Evolutionary conservation across 2,329 filamentous ascomycete genomes (phyloP).

Genomic region (Fusarium tjaetaba): DNA sequence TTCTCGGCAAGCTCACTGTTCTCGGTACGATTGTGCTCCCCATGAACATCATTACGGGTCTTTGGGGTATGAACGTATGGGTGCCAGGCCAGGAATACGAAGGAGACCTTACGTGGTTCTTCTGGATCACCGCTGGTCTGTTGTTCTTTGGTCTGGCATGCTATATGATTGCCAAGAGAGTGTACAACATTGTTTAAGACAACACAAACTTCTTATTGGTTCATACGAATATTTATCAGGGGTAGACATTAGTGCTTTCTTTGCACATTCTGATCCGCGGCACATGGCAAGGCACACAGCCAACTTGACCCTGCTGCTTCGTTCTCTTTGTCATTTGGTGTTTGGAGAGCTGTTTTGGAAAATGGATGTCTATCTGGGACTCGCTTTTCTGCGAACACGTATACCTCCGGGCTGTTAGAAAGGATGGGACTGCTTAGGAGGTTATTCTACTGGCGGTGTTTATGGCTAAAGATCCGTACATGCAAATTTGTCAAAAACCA

Average conservation of each 20-base stretch:
- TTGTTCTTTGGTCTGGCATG: slow-evolving; percentile 82
- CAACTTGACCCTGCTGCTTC: slow-evolving; percentile 9
- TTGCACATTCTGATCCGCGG: not conserved
- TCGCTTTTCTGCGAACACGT: slow-evolving; percentile 12
- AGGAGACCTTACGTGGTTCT: slow-evolving; percentile 79
- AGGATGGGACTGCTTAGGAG: not conserved
- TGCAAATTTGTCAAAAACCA: slow-evolving; percentile 11
- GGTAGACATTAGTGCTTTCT: slow-evolving; percentile 1
- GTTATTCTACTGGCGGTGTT: not conserved
- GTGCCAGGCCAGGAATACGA: slow-evolving; percentile 92
- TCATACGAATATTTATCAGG: not conserved
- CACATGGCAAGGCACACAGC: slow-evolving; percentile 11
- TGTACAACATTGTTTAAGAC: slow-evolving; percentile 78
- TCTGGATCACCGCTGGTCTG: slow-evolving; percentile 77
- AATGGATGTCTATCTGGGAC: not conserved
- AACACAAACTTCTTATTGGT: not conserved
- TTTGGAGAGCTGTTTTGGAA: not conserved
- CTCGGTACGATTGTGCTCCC: slow-evolving; percentile 96
- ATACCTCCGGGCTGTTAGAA: slow-evolving; percentile 12
- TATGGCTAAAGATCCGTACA: not conserved
- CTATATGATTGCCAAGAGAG: slow-evolving; percentile 83
- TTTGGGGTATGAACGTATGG: slow-evolving; percentile 99
- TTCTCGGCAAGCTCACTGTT: slow-evolving; percentile 93
- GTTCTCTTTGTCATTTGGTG: slow-evolving; percentile 5
- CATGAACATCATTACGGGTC: slow-evolving; percentile 98